These are phyloP conservation scores for Ogataea methanolica DNA, from an alignment of 805 yeast genomes.

Conservation along the genomic window DNA sequence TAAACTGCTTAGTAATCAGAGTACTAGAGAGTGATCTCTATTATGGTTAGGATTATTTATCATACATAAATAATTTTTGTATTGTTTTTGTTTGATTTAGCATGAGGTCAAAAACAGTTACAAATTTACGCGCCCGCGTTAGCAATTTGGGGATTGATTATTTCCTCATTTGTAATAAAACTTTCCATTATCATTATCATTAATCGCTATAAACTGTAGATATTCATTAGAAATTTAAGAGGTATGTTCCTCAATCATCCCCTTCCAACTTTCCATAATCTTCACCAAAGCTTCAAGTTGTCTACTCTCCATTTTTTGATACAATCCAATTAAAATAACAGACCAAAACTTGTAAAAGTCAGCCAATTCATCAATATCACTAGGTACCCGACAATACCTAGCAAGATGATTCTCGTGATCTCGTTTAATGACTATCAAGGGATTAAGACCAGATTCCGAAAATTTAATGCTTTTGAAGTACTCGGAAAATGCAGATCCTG, in stretches of 20 bases:
- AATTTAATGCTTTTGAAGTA: constrained; percentile 31
- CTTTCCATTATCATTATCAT: too few relatives aligned
- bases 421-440: constrained; percentile 12
- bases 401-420: constrained; percentile 15
- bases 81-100: too few relatives aligned
- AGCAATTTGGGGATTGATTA: too few relatives aligned
- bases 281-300: constrained; percentile 30
- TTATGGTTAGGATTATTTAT: too few relatives aligned
- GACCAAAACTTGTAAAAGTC: constrained; percentile 52
- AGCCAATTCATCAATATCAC: constrained; percentile 22
- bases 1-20: too few relatives aligned
- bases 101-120: too few relatives aligned
- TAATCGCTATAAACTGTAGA: too few relatives aligned
- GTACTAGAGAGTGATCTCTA: too few relatives aligned
- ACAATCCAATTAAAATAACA: constrained; percentile 38
- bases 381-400: constrained; percentile 26
- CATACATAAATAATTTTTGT: too few relatives aligned
- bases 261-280: constrained; percentile 17
- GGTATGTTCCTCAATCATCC: neutral
- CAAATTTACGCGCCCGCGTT: too few relatives aligned
- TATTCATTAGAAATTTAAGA: too few relatives aligned
- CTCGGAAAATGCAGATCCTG: constrained; percentile 55
- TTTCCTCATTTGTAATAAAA: too few relatives aligned
- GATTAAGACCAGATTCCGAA: constrained; percentile 4
- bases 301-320: constrained; percentile 29